Conservation (phyloP, 805 yeast genomes). For the Wickerhamomyces subpelliculosus region DNA sequence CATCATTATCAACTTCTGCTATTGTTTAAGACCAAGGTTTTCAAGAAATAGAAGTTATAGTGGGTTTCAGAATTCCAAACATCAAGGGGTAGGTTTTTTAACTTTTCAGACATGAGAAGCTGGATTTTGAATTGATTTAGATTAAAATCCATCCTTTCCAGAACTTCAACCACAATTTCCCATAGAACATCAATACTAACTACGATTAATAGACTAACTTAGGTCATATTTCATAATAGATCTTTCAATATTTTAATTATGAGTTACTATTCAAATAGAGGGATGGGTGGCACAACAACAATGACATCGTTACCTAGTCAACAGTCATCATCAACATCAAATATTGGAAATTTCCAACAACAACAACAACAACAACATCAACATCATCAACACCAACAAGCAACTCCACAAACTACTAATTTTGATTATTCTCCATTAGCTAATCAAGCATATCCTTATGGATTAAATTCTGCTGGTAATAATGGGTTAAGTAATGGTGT, state of each 20-base stretch:
- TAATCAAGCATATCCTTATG: constrained; percentile 5
- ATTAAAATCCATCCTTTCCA: too few relatives aligned
- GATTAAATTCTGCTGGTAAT: constrained; percentile 4
- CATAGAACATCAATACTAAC: too few relatives aligned
- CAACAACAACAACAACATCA: constrained; percentile 4
- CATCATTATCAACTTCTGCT: too few relatives aligned
- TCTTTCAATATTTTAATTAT: too few relatives aligned
- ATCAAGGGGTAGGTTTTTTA: too few relatives aligned
- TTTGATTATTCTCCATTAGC: constrained; percentile 9
- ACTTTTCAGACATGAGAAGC: too few relatives aligned
- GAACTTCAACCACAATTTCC: too few relatives aligned
- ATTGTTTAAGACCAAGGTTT: too few relatives aligned
- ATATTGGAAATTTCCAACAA: not conserved
- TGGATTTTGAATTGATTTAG: too few relatives aligned
- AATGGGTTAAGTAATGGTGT: constrained; percentile 10
- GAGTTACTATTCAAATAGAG: not conserved
- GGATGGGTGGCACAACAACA: not conserved
- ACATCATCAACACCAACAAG: constrained; percentile 3
- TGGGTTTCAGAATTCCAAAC: too few relatives aligned
- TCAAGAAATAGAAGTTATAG: too few relatives aligned
- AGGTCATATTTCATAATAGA: too few relatives aligned
- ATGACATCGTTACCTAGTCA: constrained; percentile 1
- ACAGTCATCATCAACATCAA: not conserved
- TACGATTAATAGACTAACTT: not conserved
- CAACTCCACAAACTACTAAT: constrained; percentile 4